These are phyloP conservation scores for Magnaporthiopsis incrustans DNA, from an alignment of 2,329 filamentous ascomycete genomes.

Conservation along the genomic window DNA sequence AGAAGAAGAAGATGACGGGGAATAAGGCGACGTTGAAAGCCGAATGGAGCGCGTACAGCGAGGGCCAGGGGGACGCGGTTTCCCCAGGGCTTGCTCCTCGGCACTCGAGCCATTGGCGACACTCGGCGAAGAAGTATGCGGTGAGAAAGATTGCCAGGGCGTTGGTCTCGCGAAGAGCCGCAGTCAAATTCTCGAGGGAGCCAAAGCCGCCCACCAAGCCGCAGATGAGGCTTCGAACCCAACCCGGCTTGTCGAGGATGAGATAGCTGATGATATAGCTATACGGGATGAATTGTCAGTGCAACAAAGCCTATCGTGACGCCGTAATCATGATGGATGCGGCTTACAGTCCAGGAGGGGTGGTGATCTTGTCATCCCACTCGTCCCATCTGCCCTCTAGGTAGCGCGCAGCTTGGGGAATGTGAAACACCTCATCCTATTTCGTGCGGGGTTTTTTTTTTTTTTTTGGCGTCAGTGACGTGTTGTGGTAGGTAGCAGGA, in stretches of 20 bases:
- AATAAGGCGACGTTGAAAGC: constrained; percentile 78
- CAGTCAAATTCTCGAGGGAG: constrained; percentile 14
- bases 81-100: constrained; percentile 10
- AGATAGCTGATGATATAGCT: constrained; percentile 14
- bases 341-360: constrained; percentile 74
- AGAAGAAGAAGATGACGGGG: constrained; percentile 92
- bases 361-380: constrained; percentile 98
- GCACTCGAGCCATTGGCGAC: constrained; percentile 44
- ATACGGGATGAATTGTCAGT: constrained; percentile 12
- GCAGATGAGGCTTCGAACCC: background rate
- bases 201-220: background rate
- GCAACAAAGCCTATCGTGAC: constrained; percentile 12
- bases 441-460: background rate
- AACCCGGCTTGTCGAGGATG: background rate
- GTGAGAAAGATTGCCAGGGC: constrained; percentile 33
- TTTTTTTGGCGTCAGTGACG: constrained; percentile 5
- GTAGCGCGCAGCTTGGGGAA: constrained; percentile 85
- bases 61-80: constrained; percentile 21
- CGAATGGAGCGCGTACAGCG: constrained; percentile 44
- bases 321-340: constrained; percentile 12
- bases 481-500: accelerated
- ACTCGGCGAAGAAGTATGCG: constrained; percentile 37
- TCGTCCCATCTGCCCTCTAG: constrained; percentile 64
- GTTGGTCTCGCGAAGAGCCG: constrained; percentile 42
- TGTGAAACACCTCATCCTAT: constrained; percentile 81